Evolutionary conservation across 2,329 filamentous ascomycete genomes (phyloP).

Genomic region (Phialophora tarda): DNA sequence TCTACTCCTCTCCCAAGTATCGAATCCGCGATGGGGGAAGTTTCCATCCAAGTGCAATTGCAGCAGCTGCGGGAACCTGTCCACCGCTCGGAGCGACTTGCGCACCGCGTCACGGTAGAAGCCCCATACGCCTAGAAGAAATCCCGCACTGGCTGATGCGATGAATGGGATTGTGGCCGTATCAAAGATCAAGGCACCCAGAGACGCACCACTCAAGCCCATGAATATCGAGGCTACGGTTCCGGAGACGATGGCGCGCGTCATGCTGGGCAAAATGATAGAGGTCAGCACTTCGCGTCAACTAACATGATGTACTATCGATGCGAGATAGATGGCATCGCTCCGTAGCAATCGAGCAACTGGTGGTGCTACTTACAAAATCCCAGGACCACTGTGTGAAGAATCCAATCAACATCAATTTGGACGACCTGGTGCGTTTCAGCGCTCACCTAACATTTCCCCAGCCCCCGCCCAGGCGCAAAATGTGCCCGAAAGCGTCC

Average conservation of each 20-base stretch:
- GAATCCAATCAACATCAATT: not conserved
- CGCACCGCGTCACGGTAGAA: conserved; percentile 37
- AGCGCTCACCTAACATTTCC: conserved; percentile 34
- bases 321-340: not conserved
- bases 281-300: not conserved
- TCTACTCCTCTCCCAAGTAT: conserved; percentile 25
- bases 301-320: not conserved
- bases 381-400: conserved; percentile 29
- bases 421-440: not conserved
- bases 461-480: conserved; percentile 33
- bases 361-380: conserved; percentile 30
- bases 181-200: conserved; percentile 32
- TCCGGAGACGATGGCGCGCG: conserved; percentile 33
- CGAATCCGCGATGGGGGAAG: conserved; percentile 35
- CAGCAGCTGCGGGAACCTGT: conserved; percentile 34
- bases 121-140: conserved; percentile 32
- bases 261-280: conserved; percentile 27
- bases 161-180: conserved; percentile 37
- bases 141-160: conserved; percentile 31
- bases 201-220: conserved; percentile 33
- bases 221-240: conserved; percentile 26
- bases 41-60: conserved; percentile 37
- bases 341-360: not conserved
- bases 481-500: conserved; percentile 26
- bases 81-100: conserved; percentile 33